These are phyloP conservation scores for Galium porrigens DNA, from an alignment of 305 asterid species.

Conservation along the genomic window DNA sequence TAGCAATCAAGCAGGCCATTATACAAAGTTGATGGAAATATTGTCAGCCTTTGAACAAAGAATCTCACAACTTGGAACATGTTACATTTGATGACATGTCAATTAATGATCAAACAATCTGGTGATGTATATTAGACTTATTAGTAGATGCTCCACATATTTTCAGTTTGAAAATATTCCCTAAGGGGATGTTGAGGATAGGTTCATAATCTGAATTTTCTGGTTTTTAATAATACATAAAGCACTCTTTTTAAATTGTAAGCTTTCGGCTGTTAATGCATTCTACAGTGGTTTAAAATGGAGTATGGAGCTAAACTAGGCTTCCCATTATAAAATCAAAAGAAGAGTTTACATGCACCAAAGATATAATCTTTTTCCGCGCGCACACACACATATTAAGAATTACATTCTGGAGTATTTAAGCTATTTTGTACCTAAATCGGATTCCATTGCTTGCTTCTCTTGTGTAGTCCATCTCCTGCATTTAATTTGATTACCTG, in stretches of 20 bases:
- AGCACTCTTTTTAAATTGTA: neutral
- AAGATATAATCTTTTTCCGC: neutral
- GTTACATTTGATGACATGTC: neutral
- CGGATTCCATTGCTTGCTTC: constrained; percentile 83
- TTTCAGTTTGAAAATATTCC: neutral
- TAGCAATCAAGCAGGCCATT: neutral
- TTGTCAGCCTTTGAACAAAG: neutral
- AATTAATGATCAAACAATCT: neutral
- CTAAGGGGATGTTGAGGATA: neutral
- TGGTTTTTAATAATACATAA: neutral
- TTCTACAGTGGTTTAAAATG: neutral
- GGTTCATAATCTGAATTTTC: neutral
- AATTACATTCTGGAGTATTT: neutral
- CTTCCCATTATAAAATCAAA: neutral
- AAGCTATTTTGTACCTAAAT: constrained; percentile 40
- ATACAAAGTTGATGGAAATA: neutral
- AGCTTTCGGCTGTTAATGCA: neutral
- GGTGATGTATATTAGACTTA: neutral
- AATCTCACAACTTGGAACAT: neutral
- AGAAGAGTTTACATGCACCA: neutral
- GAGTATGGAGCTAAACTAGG: neutral
- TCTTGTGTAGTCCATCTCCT: constrained; percentile 88
- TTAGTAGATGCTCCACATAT: neutral
- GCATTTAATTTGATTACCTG: constrained; percentile 98
- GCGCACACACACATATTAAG: neutral